Conservation (phyloP, 352 stramenopile species). For the Phytophthora fragariaefolia region DNA sequence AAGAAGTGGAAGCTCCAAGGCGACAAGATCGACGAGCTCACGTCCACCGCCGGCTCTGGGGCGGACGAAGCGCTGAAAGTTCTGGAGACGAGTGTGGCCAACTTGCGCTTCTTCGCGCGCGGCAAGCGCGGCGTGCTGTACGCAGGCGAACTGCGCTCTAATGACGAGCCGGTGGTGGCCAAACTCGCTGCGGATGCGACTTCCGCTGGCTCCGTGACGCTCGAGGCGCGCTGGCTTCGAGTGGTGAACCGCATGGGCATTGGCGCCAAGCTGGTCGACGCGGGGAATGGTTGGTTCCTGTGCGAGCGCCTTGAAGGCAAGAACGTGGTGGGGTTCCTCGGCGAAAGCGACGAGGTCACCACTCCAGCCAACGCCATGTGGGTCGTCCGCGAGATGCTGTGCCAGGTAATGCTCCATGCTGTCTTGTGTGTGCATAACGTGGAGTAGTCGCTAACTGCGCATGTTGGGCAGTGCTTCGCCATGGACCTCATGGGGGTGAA, state of each 20-base stretch:
- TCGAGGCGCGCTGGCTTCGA: constrained; percentile 64
- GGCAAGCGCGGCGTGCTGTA: constrained; percentile 74
- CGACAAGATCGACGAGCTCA: constrained; percentile 63
- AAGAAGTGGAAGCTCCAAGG: constrained; percentile 71
- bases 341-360: constrained; percentile 23
- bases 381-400: constrained; percentile 68
- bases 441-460: no score
- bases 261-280: constrained; percentile 50
- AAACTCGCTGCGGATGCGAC: constrained; percentile 53
- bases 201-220: constrained; percentile 43
- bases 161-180: constrained; percentile 43
- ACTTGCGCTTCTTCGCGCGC: constrained; percentile 67
- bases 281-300: constrained; percentile 61
- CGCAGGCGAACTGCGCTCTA: constrained; percentile 37
- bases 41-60: constrained; percentile 20
- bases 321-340: constrained; percentile 71
- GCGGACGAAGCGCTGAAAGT: constrained; percentile 27
- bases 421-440: neutral
- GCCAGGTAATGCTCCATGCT: constrained; percentile 57
- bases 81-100: constrained; percentile 32
- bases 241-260: constrained; percentile 71
- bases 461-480: constrained; percentile 79
- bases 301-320: constrained; percentile 64
- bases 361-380: constrained; percentile 49
- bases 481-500: constrained; percentile 79